Percentiles rank a stretch among this genome's conserved stretches.
Conservation (phyloP, 139 green algal genomes). For the Chlamydomonas sp. region DNA sequence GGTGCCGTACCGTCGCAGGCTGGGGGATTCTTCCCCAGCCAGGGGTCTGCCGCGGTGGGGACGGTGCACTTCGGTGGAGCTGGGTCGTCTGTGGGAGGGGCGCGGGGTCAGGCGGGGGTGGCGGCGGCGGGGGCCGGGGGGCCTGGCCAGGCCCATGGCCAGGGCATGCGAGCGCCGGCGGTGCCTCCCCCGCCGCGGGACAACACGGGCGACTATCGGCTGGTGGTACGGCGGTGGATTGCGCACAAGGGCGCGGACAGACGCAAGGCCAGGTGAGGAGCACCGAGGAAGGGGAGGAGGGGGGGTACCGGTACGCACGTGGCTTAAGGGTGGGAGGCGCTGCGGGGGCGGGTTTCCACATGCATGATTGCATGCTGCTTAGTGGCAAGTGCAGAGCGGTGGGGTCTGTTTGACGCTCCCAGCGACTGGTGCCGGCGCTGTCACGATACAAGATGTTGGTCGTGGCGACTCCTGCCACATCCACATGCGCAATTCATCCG, state of each 20-base stretch:
- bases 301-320: neutral
- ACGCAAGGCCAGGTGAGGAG: slow-evolving; percentile 15
- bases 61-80: too few relatives aligned
- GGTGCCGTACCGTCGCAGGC: neutral
- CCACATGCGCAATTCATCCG: too few relatives aligned
- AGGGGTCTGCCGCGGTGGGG: too few relatives aligned
- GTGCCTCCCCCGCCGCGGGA: slow-evolving; percentile 35
- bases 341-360: neutral
- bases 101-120: neutral
- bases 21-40: too few relatives aligned
- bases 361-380: too few relatives aligned
- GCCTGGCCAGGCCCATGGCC: neutral
- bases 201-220: slow-evolving; percentile 64
- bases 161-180: neutral
- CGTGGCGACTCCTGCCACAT: too few relatives aligned
- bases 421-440: too few relatives aligned
- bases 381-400: too few relatives aligned
- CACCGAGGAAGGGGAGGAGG: neutral
- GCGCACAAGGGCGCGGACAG: slow-evolving; percentile 9
- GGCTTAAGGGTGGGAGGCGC: neutral
- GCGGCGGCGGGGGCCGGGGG: neutral
- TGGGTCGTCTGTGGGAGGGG: too few relatives aligned
- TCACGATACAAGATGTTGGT: too few relatives aligned
- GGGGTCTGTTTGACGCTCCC: too few relatives aligned
- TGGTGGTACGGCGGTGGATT: slow-evolving; percentile 67